Evolutionary conservation across 257 asterid species (phyloP).

Genomic region (Solanum infundibuliforme): DNA sequence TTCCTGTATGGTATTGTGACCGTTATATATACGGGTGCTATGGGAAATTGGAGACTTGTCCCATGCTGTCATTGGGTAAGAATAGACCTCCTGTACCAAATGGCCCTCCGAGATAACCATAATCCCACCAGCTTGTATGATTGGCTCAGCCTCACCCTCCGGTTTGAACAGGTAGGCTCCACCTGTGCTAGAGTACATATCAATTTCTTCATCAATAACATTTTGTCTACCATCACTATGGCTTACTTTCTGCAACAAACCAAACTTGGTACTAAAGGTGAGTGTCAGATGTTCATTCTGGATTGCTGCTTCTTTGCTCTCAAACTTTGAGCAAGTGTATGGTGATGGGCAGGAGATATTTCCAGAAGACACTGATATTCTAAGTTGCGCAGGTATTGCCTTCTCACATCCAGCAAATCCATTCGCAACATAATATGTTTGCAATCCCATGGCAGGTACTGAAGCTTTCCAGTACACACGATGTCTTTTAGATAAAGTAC

Average conservation of each 20-base stretch:
- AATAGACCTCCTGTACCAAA: slow-evolving; percentile 72
- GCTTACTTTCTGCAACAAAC: slow-evolving; percentile 60
- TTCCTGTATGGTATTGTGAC: slow-evolving; percentile 53
- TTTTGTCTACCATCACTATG: slow-evolving; percentile 38
- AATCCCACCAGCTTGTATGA: slow-evolving; percentile 42
- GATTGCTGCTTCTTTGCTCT: slow-evolving; percentile 52
- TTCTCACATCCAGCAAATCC: slow-evolving; percentile 97
- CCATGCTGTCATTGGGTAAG: slow-evolving; percentile 66
- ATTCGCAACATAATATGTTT: slow-evolving; percentile 86
- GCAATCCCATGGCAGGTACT: slow-evolving; percentile 85
- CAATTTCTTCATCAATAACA: slow-evolving; percentile 60
- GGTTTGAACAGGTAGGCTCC: slow-evolving; percentile 95
- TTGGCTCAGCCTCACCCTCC: slow-evolving; percentile 70
- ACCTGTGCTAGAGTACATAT: slow-evolving; percentile 79
- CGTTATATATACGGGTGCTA: slow-evolving; percentile 69
- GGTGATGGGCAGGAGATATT: slow-evolving; percentile 60
- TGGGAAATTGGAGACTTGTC: slow-evolving; percentile 67
- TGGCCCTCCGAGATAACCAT: slow-evolving; percentile 71
- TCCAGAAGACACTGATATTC: slow-evolving; percentile 28
- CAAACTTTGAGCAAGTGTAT: slow-evolving; percentile 58
- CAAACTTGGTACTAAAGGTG: slow-evolving; percentile 40
- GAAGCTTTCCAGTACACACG: slow-evolving; percentile 92
- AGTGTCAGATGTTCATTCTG: slow-evolving; percentile 53
- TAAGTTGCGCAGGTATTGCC: slow-evolving; percentile 77
- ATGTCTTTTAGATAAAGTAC: slow-evolving; percentile 64